These are phyloP conservation scores for Pichia sp. DNA, from an alignment of 1,139 yeast genomes.

Conservation along the genomic window DNA sequence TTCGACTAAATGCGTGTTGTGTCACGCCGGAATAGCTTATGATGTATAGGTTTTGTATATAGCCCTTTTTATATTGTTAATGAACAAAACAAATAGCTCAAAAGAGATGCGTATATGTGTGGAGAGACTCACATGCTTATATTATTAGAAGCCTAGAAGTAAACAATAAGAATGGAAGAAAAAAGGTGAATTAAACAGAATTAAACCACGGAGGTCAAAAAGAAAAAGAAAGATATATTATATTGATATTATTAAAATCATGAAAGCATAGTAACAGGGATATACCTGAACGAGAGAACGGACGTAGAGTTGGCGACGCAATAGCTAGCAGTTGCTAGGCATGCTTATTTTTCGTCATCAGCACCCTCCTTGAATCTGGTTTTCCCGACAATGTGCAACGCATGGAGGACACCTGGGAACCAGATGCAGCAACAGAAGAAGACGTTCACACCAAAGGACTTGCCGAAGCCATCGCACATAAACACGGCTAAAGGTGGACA, in stretches of 20 bases:
- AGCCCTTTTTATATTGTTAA: neutral
- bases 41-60: neutral
- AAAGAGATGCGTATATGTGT: too few species aligned
- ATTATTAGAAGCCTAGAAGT: neutral
- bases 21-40: neutral
- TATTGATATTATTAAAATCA: neutral
- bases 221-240: neutral
- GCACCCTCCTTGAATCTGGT: slow-evolving; percentile 7
- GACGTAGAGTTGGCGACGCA: neutral
- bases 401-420: slow-evolving; percentile 77
- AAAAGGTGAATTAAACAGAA: neutral
- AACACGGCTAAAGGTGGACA: slow-evolving; percentile 73
- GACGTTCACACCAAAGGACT: slow-evolving; percentile 57
- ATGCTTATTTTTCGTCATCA: neutral
- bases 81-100: neutral
- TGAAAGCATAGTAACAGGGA: too few species aligned
- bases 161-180: neutral
- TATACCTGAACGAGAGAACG: neutral
- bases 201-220: neutral
- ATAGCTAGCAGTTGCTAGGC: neutral
- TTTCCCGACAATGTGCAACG: slow-evolving; percentile 50
- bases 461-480: slow-evolving; percentile 58
- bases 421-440: slow-evolving; percentile 58
- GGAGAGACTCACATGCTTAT: neutral
- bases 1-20: slow-evolving; percentile 33